A percentile compares a stretch with the other conserved stretches of the same genome.
Conservation (phyloP, 805 yeast species). For the Priceomyces medius region DNA sequence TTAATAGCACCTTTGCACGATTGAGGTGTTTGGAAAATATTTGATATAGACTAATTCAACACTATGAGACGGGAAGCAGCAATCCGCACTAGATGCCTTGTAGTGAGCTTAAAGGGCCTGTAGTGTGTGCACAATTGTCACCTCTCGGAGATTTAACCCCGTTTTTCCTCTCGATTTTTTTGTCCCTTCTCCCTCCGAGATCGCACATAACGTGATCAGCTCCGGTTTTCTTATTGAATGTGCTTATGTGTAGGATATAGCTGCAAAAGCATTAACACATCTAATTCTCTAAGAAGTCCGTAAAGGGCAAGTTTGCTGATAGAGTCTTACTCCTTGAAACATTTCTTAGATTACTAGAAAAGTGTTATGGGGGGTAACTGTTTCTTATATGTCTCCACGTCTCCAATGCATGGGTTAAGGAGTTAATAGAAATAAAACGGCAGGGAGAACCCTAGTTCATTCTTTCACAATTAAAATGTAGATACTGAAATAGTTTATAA, state of each 20-base stretch:
- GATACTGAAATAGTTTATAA: too few species aligned
- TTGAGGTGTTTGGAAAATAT: neutral
- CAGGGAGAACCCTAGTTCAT: too few species aligned
- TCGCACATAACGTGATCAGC: neutral
- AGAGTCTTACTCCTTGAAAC: constrained; percentile 3
- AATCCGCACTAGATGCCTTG: constrained; percentile 13
- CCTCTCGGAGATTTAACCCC: constrained; percentile 19
- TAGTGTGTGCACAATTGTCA: constrained; percentile 1
- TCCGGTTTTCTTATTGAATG: neutral
- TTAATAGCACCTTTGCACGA: neutral
- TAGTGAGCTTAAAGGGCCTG: neutral
- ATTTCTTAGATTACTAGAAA: neutral
- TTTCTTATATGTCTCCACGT: too few species aligned
- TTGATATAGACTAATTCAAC: neutral
- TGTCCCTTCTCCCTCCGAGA: neutral
- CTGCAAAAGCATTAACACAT: neutral
- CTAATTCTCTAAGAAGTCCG: neutral
- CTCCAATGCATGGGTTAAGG: too few species aligned
- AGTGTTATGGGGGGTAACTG: neutral
- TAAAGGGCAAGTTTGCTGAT: neutral
- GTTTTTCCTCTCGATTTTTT: neutral
- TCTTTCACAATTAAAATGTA: too few species aligned
- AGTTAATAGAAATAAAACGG: too few species aligned
- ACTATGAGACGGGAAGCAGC: constrained; percentile 18
- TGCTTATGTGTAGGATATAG: neutral